Evolutionary conservation across 139 green algal species (phyloP), one percentile per base, ranked within the genome.

Genomic region (Chlamydomonas sp.): DNA sequence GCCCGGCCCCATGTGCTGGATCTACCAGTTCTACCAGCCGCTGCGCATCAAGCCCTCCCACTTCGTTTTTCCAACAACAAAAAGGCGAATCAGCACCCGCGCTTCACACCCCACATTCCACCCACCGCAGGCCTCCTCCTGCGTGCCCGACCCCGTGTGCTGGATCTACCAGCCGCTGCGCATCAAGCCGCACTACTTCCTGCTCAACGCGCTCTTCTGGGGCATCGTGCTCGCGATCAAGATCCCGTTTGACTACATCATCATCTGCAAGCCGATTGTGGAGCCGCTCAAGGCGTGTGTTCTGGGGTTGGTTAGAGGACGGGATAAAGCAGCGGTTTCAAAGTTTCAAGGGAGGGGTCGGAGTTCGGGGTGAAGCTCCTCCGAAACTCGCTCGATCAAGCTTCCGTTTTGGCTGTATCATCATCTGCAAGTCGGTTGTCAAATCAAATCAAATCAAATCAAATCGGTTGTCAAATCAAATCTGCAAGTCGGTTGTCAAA

Each of bases 211-310:
- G 24, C 58, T 76, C 4, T 83, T 83, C 72, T 83, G 77, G 77
- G 57, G 74, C 28, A 31, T 77, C 3, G 77, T 72, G 1, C 65
- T 83, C 29, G 65, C 65, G 48, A 83, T 83, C 72, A 83, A 83
- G 72, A 57, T 83, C 20, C 77, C 77, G 38, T 83, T 83, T 69
- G 77, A 83, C 73, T 83, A 83, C 77, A 77, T 72, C 31, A 66
- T 83, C 35, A 73, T 83, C 30, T 72, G 58, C 64, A 57, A 67
- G 35, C 77, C 77, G 0, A 67, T 63, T 4, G 72, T 79, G 3
- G 26, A 58, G 6, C 62, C 62, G 6, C 3, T 69, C 34, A 39
- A 66, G 29, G 4, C n/a, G n/a, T n/a, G n/a, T n/a, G n/a, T n/a
- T n/a, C n/a, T n/a, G n/a, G n/a, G n/a, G n/a, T n/a, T n/a, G n/a